Evolutionary conservation across 2,329 filamentous ascomycete genomes (phyloP).

Genomic region (Alternaria rosae): DNA sequence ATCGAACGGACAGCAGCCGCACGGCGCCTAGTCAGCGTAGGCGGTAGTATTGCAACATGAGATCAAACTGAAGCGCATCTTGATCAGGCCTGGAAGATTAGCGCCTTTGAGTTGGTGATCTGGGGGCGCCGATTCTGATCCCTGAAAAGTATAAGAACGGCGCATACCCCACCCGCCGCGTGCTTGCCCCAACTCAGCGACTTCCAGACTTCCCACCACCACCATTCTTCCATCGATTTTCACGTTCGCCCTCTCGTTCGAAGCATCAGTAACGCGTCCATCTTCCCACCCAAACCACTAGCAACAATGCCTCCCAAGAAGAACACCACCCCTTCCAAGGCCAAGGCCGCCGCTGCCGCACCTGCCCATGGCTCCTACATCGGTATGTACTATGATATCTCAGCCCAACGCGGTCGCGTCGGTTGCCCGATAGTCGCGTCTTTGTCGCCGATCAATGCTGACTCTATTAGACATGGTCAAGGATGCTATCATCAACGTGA

Average conservation of each 20-base stretch:
- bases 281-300: conserved; percentile 35
- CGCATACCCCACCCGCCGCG: conserved; percentile 33
- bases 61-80: conserved; percentile 39
- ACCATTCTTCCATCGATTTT: conserved; percentile 28
- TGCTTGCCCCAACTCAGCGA: conserved; percentile 32
- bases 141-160: conserved; percentile 38
- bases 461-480: conserved; percentile 73
- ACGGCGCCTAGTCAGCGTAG: conserved; percentile 29
- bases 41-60: conserved; percentile 23
- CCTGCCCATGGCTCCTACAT: conserved; percentile 70
- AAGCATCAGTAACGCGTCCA: conserved; percentile 40
- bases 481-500: conserved; percentile 74
- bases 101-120: conserved; percentile 39
- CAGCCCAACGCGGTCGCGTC: conserved; percentile 57
- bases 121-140: conserved; percentile 34
- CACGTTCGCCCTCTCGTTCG: conserved; percentile 39
- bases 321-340: conserved; percentile 61
- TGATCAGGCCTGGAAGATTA: conserved; percentile 39
- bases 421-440: conserved; percentile 45
- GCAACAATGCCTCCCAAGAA: conserved; percentile 72
- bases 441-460: conserved; percentile 63
- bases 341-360: conserved; percentile 64
- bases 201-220: conserved; percentile 37
- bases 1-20: conserved; percentile 18
- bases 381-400: conserved; percentile 62